Evolutionary conservation across 228 moss, liverwort and hornwort species (phyloP), one percentile per base, ranked within the genome.

Genomic region (Sphagnum fallax): DNA sequence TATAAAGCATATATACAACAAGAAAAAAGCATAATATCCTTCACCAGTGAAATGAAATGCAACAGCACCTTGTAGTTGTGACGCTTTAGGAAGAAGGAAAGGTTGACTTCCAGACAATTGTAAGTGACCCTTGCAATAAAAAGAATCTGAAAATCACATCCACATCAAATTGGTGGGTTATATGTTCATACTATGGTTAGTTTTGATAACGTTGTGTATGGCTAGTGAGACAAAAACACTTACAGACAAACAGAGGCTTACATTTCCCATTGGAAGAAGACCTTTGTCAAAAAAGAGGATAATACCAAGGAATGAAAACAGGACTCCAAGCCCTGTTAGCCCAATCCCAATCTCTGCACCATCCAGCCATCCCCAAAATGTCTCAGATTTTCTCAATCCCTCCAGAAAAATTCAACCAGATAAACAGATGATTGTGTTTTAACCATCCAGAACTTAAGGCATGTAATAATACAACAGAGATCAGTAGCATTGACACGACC

Each of bases 231-330:
- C 14, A 15, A 68, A 49, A 13, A 55, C 9, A 55, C 1, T 1
- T 12, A 8, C 8, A 55, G 9, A 55, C 53, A 55, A 55, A 55
- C 53, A 52, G 60, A n/a, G 14, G 18, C 84, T 87, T 84, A 94
- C 94, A 83, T 98, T 98, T 77, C 97, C 97, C 97, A 98, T 98
- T 5, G 97, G 91, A 77, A 98, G 81, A 70, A 98, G 91, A 16
- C 91, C 97, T 74, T 90, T 93, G 91, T 98, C 97, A 82, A 98
- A 98, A 83, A 98, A 98, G 78, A 98, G 93, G 69, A 98, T 74
- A 65, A 98, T 82, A 55, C 97, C 97, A 69, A 98, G 82, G 71
- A 92, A 98, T 5, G 97, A 90, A 78, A 98, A 98, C 49, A 98
- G 77, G 63, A 98, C 93, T 61, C 97, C 97, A 70, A 98, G 93